Base-by-base conservation (phyloP, 2,329 filamentous ascomycete species). In the Zymoseptoria tritici region DNA sequence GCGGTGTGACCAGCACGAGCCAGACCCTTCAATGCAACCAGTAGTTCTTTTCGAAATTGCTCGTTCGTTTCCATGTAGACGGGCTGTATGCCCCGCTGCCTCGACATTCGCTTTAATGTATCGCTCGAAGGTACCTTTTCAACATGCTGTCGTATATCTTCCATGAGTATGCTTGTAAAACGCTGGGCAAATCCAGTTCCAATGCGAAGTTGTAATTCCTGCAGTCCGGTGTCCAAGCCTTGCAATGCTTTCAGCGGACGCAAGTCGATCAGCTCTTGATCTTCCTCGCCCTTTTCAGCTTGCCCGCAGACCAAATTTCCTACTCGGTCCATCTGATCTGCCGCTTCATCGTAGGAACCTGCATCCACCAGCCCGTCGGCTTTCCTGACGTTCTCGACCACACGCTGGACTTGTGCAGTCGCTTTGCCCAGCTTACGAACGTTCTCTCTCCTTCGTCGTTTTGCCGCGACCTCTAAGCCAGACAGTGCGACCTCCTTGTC, bases 401-500 rank as follows among this genome's bases (percentile, higher is more conserved):
- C 86, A 57, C 86, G 83, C 64, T 87, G 85, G 22, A 99, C 81
- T 72, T 99, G 94, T 66, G 87, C 81, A 2, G 96, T 89, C 1
- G 92, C 89, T 70, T 91, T 85, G 29, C 89, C 87, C 16, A 99
- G 79, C 72, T 90, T 89, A 59, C 87, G 83, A 4, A 97, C 76
- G 70, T 99, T 99, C 67, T 96, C 89, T 67, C 88, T 84, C 57
- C 90, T 84, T 56, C 89, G 84, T 65, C 90, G 85, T 72, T 96
- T 86, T 62, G 92, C 88, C 3, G 96, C 87, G 58, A 97, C 87
- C 66, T 94, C 87, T 29, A 99, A 74, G 0, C 94, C 94, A 29
- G 86, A 90, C 2, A 90, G 78, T 1, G 91, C 93, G 74, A 97
- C 90, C 67, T 97, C 91, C 58, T 88, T 81, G 71, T 99, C 94